Evolutionary conservation across 495 filamentous ascomycete species (phyloP).

Genomic region (Daldinia bambusicola): DNA sequence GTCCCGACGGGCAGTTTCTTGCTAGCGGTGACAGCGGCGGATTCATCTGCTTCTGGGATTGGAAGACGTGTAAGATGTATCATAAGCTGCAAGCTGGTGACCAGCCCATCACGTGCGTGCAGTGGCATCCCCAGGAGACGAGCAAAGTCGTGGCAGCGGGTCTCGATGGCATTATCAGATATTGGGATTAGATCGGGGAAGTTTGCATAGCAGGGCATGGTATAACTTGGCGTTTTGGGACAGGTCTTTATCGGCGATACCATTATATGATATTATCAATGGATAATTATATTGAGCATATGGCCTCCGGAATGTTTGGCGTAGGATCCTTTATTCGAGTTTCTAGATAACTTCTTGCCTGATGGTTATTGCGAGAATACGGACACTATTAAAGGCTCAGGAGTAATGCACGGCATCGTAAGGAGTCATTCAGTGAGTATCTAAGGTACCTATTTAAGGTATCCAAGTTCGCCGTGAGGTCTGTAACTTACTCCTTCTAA

Average conservation of each 20-base stretch:
- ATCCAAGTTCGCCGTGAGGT: neutral
- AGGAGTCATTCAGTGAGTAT: neutral
- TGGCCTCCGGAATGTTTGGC: neutral
- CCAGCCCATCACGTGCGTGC: conserved; percentile 79
- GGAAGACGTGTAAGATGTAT: conserved; percentile 98
- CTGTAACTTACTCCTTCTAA: too few relatives aligned
- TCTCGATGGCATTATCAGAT: conserved; percentile 86
- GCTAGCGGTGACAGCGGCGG: conserved; percentile 84
- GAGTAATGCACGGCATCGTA: neutral
- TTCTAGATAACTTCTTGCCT: neutral
- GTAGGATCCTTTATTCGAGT: neutral
- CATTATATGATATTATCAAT: conserved; percentile 24
- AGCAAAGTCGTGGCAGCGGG: conserved; percentile 93
- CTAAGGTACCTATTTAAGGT: neutral
- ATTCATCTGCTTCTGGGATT: conserved; percentile 96
- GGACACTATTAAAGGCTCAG: neutral
- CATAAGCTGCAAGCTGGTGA: conserved; percentile 89
- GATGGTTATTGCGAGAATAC: neutral
- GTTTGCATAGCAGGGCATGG: conserved; percentile 8
- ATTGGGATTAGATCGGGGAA: conserved; percentile 79
- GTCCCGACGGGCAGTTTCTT: conserved; percentile 90
- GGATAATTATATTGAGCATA: conserved; percentile 11
- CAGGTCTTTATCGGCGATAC: conserved; percentile 34
- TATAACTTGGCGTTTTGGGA: conserved; percentile 28
- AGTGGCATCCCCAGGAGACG: conserved; percentile 96